Conservation (phyloP, 78 protist species). For the Planoprotostelium fungivorum region DNA sequence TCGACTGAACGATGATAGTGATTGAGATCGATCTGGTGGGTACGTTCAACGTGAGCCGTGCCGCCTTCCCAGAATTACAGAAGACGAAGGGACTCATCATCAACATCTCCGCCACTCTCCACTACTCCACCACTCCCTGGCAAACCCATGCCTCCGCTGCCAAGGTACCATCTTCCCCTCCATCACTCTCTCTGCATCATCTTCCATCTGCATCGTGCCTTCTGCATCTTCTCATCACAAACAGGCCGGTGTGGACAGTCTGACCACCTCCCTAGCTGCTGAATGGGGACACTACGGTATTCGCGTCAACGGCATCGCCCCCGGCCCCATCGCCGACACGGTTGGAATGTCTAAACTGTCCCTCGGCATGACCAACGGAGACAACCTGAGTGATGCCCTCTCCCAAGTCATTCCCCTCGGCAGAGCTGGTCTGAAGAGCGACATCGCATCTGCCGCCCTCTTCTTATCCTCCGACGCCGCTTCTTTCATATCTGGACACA, state of each 20-base stretch:
- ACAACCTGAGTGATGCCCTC: not conserved
- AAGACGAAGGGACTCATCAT: not conserved
- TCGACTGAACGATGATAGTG: no score
- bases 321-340: slow-evolving; percentile 1
- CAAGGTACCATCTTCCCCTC: not conserved
- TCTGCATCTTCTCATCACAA: not conserved
- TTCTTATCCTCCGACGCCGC: not conserved
- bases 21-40: slow-evolving; percentile 8
- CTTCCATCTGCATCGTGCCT: no score
- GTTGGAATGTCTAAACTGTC: not conserved
- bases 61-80: not conserved
- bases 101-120: slow-evolving; percentile 4
- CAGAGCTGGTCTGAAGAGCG: not conserved
- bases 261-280: slow-evolving; percentile 1
- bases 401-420: not conserved
- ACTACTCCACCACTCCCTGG: not conserved
- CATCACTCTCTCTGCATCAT: not conserved
- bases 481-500: not conserved
- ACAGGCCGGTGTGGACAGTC: not conserved
- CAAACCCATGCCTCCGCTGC: slow-evolving; percentile 3
- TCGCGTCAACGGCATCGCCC: slow-evolving; percentile 9
- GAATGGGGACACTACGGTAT: slow-evolving; percentile 18
- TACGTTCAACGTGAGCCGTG: not conserved
- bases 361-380: not conserved
- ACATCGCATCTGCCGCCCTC: not conserved